Base-by-base conservation (phyloP, 2,329 filamentous ascomycete genomes). In the Paracamarosporium sp. region DNA sequence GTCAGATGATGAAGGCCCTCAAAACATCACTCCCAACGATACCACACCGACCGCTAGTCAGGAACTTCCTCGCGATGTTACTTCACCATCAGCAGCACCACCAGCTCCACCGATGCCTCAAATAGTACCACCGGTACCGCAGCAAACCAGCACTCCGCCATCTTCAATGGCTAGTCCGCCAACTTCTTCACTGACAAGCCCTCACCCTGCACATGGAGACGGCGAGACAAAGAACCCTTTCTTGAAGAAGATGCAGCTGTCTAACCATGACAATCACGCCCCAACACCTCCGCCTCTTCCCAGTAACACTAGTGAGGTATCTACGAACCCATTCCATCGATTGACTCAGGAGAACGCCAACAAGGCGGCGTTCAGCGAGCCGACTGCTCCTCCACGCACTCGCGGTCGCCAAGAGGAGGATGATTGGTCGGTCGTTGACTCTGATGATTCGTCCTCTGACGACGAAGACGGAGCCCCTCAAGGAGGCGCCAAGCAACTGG, bases 321-420 rank as follows among this genome's bases (percentile, higher is more conserved):
- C 86, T 24, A 98, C 92, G 9, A 99, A 99, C 73, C 95, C 95
- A 4, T 99, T 98, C 87, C 91, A 96, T 76, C 90, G 93, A 55
- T 87, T 96, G 73, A 87, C 90, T 5, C 86, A 90, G 66, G 85
- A 91, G 52, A 79, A 79, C 57, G 83, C 83, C 71, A 75, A 80
- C 73, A 76, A 81, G 54, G 73, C 79, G 28, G 76, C 78, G 0
- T 69, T 81, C 25, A 74, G 76, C 75, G 78, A 82, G 77, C 64
- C 80, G 79, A 57, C 81, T 7, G 81, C 81, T 59, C 78, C 78
- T 27, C 78, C 81, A 7, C 81, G 85, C 15, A 84, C 84, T 28
- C 83, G 86, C 52, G 81, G 80, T 28, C 84, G 85, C 52, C 86
- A 85, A 33, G 79, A 82, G 50, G 87, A 88, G 63, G 88, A 96